Conservation (phyloP, 768 basidiomycete species). For the Lactifluus pinguis region DNA sequence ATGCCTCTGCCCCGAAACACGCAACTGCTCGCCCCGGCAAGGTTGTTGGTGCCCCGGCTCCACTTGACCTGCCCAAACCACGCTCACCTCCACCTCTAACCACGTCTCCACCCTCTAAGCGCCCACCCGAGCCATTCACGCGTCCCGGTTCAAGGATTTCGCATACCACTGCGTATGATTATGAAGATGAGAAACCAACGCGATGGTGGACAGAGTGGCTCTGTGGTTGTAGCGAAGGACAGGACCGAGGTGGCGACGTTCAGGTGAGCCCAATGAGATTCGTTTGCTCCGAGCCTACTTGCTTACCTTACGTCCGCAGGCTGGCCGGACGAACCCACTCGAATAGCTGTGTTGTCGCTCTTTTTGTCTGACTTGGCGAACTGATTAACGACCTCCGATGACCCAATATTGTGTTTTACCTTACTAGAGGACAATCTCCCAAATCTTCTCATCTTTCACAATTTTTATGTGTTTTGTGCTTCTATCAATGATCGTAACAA, state of each 20-base stretch:
- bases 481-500: too few relatives aligned
- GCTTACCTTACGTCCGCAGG: slow-evolving; percentile 30
- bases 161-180: slow-evolving; percentile 19
- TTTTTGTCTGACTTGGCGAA: not conserved
- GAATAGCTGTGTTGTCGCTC: slow-evolving; percentile 25
- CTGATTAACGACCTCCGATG: not conserved
- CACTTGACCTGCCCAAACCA: slow-evolving; percentile 54
- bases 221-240: slow-evolving; percentile 71
- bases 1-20: not conserved
- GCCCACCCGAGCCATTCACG: slow-evolving; percentile 32
- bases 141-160: slow-evolving; percentile 22
- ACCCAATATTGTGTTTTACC: not conserved
- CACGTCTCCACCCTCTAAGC: slow-evolving; percentile 28
- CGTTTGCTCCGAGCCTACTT: not conserved
- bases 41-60: slow-evolving; percentile 38
- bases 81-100: slow-evolving; percentile 45
- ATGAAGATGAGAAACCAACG: slow-evolving; percentile 31
- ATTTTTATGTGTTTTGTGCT: not conserved
- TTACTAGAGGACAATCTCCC: not conserved
- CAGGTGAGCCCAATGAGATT: slow-evolving; percentile 40
- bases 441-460: not conserved
- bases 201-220: slow-evolving; percentile 86
- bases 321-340: slow-evolving; percentile 63
- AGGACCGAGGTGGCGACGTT: slow-evolving; percentile 59
- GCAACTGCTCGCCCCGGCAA: slow-evolving; percentile 22